Evolutionary conservation across 495 filamentous ascomycete genomes (phyloP).

Genomic region (Apiosordaria backusii): DNA sequence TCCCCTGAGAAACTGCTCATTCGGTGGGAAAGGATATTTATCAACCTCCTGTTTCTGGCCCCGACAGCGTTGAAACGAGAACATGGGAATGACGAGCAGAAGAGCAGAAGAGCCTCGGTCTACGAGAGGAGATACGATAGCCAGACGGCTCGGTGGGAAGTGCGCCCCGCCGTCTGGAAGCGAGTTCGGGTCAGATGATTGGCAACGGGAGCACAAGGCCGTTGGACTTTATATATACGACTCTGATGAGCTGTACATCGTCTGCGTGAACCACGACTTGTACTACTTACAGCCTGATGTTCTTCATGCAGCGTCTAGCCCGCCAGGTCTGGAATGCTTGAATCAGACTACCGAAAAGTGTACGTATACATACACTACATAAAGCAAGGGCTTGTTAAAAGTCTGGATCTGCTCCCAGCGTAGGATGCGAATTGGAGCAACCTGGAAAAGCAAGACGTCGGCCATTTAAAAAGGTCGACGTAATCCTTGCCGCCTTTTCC

Average conservation of each 20-base stretch:
- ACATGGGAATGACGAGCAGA: neutral
- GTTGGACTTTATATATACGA: neutral
- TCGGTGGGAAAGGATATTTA: neutral
- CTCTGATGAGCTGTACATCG: neutral
- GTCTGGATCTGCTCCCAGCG: neutral
- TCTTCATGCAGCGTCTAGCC: neutral
- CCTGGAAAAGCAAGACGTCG: constrained; percentile 3
- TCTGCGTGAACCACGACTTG: neutral
- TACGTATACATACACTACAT: neutral
- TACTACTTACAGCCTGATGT: neutral
- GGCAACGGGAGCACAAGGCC: neutral
- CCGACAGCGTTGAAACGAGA: neutral
- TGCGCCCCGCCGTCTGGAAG: neutral
- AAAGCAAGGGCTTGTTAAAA: neutral
- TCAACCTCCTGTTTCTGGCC: neutral
- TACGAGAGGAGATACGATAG: neutral
- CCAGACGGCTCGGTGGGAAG: neutral
- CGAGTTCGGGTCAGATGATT: neutral
- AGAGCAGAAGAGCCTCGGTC: neutral
- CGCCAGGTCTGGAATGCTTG: constrained; percentile 1
- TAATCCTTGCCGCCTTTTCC: neutral
- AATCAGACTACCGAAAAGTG: neutral
- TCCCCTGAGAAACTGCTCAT: neutral
- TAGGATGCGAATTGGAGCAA: neutral
- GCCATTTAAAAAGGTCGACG: neutral